Evolutionary conservation across 202 grass and related monocot species (phyloP).

Genomic region (Panicum hallii): DNA sequence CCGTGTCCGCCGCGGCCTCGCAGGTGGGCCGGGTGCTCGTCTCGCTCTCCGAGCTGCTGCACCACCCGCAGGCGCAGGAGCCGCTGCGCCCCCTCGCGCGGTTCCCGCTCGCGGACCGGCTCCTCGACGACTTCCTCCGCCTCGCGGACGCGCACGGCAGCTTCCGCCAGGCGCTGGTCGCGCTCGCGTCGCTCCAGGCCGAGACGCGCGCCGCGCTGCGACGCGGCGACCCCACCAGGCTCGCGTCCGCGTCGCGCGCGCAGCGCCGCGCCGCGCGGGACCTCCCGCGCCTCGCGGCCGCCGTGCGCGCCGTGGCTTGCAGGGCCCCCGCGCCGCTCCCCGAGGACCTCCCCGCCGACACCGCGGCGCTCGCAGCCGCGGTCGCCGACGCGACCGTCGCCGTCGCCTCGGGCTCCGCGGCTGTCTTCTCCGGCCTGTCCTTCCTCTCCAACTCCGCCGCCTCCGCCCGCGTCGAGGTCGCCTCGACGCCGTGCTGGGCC

Average conservation of each 20-base stretch:
- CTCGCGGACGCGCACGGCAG: conserved; percentile 70
- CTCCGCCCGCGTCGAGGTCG: conserved; percentile 43
- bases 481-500: conserved; percentile 43
- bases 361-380: conserved; percentile 28
- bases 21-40: conserved; percentile 52
- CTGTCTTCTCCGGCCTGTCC: conserved; percentile 60
- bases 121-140: conserved; percentile 69
- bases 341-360: conserved; percentile 29
- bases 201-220: conserved; percentile 60
- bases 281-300: conserved; percentile 51
- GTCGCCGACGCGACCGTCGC: conserved; percentile 43
- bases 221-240: conserved; percentile 37
- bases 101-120: conserved; percentile 37
- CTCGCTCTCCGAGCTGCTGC: conserved; percentile 57
- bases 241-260: conserved; percentile 48
- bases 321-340: not conserved
- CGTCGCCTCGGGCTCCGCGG: conserved; percentile 53
- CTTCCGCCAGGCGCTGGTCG: conserved; percentile 55
- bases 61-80: conserved; percentile 67
- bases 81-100: conserved; percentile 56
- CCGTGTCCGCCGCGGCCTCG: conserved; percentile 59
- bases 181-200: conserved; percentile 51
- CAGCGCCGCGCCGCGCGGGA: conserved; percentile 52
- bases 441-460: conserved; percentile 54
- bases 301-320: conserved; percentile 33